Base-by-base conservation (phyloP, 139 green algal species). In the Chlamydomonas eustigma region DNA sequence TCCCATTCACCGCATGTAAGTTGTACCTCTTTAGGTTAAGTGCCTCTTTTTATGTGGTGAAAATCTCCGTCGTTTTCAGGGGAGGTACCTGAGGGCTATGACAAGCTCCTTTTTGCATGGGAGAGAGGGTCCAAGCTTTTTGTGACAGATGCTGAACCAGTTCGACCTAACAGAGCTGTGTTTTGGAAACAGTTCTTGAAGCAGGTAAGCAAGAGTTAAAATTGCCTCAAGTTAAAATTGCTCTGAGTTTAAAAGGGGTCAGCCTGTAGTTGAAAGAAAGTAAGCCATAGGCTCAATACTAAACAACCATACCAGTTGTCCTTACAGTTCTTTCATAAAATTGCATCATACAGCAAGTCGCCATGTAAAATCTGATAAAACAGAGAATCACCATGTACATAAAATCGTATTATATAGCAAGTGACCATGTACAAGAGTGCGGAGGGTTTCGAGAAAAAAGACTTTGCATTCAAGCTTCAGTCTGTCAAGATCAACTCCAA, bases 141-240 rank as follows among this genome's bases (percentile, higher is more conserved):
- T 33, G 80, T 80, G 1, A 90, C 85, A 25, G 78, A 87, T 8
- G 63, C 81, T 33, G 81, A 86, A 39, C 25, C 75, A 2, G 85
- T 90, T 2, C 86, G 86, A 58, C 75, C 77, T 0, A 78, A 83
- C 37, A 82, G 78, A 4, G 79, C 85, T 2, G 80, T 85, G 1
- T 86, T 90, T 32, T 90, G 81, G 81, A 82, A 85, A 70, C 81
- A 90, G 65, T 86, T 83, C 64, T 52, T 90, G n/a, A 71, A 77
- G 0, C 84, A 88, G 80, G 84, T 88, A 28, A 4, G 52, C 52
- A n/a, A n/a, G n/a, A n/a, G n/a, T n/a, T n/a, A n/a, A n/a, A n/a
- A n/a, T n/a, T n/a, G n/a, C n/a, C n/a, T n/a, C n/a, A n/a, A n/a
- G n/a, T n/a, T n/a, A n/a, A n/a, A n/a, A n/a, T n/a, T n/a, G n/a